A percentile compares a stretch with the other conserved stretches of the same genome.
Evolutionary conservation across 805 yeast species (phyloP).

Genomic region (Blastobotrys chiropterorum): DNA sequence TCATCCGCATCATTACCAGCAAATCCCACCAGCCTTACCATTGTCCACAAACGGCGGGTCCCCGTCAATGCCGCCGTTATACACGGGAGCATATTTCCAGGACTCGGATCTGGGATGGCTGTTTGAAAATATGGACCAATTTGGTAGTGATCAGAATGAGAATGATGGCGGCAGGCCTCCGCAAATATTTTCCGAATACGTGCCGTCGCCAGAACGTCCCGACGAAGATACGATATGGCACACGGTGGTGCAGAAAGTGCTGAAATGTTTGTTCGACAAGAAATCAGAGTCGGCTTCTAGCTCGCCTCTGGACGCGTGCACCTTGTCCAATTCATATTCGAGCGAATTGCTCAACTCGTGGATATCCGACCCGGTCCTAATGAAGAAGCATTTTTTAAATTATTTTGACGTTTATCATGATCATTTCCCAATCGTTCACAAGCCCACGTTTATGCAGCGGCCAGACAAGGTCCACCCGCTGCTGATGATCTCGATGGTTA

Average conservation of each 20-base stretch:
- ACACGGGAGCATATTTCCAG: constrained; percentile 12
- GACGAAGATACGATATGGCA: constrained; percentile 14
- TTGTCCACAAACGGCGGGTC: not conserved
- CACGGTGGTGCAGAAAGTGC: constrained; percentile 12
- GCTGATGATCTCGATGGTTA: constrained; percentile 22
- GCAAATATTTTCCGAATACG: not conserved
- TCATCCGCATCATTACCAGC: not conserved
- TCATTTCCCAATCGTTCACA: constrained; percentile 27
- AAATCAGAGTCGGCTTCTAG: constrained; percentile 11
- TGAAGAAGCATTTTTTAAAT: constrained; percentile 16
- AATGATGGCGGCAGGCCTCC: not conserved
- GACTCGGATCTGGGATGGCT: constrained; percentile 25
- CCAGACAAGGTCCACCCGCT: constrained; percentile 24
- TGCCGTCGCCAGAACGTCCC: constrained; percentile 4
- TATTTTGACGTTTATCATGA: constrained; percentile 27
- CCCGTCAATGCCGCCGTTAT: not conserved
- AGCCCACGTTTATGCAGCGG: constrained; percentile 17
- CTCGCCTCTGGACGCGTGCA: constrained; percentile 16
- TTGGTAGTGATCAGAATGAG: not conserved
- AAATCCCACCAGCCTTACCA: not conserved
- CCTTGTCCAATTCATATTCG: constrained; percentile 14
- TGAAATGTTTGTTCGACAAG: constrained; percentile 20
- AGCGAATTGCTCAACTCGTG: constrained; percentile 10
- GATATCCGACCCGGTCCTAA: constrained; percentile 20
- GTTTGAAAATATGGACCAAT: constrained; percentile 13